Percentiles rank a stretch among this genome's conserved stretches.
These are phyloP conservation scores for Boletales sp. DNA, from an alignment of 768 basidiomycete species.

Conservation along the genomic window DNA sequence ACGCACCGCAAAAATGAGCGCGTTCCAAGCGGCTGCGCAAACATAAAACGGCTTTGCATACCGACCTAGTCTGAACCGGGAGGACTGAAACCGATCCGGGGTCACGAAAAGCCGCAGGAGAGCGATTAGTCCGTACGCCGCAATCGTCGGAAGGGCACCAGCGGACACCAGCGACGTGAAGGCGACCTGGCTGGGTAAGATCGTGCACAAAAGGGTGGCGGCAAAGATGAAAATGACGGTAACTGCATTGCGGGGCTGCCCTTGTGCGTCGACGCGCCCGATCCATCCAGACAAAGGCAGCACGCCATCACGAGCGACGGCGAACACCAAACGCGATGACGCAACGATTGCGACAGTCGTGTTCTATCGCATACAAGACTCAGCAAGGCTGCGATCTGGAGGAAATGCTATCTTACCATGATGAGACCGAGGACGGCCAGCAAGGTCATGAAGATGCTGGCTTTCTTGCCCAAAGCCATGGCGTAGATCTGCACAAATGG, in stretches of 20 bases:
- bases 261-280: conserved; percentile 60
- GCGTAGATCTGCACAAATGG: conserved; percentile 90
- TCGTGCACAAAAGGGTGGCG: conserved; percentile 74
- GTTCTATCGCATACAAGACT: conserved; percentile 45
- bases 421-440: conserved; percentile 84
- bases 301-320: conserved; percentile 92
- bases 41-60: conserved; percentile 68
- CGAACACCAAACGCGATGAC: conserved; percentile 83
- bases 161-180: conserved; percentile 90
- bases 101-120: conserved; percentile 76
- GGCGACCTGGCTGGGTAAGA: conserved; percentile 86
- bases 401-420: conserved; percentile 47
- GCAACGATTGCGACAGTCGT: conserved; percentile 87
- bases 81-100: conserved; percentile 66
- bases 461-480: conserved; percentile 74
- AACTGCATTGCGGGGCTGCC: conserved; percentile 82
- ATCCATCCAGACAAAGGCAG: conserved; percentile 84
- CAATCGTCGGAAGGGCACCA: conserved; percentile 81
- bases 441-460: conserved; percentile 83
- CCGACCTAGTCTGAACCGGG: conserved; percentile 69
- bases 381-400: background rate
- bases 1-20: conserved; percentile 67
- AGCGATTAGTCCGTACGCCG: conserved; percentile 82
- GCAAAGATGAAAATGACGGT: conserved; percentile 84
- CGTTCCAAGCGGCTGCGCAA: conserved; percentile 67